phyloP scores from a whole-genome alignment of 2,329 filamentous ascomycete species.

The Botrytis cinerea region DNA sequence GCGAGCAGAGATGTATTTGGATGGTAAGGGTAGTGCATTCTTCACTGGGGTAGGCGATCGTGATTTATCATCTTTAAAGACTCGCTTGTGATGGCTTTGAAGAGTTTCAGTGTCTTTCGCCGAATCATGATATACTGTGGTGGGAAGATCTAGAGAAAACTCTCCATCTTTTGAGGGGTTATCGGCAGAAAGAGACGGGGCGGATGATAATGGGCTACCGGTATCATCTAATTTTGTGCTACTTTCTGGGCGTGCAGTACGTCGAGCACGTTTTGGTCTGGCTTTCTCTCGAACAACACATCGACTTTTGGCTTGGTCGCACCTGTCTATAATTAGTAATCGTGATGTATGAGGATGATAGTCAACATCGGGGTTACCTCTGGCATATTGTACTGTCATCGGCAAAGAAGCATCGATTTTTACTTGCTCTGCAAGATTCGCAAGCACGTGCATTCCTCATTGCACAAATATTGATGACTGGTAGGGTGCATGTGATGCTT shows the following conservation, averaged over 20 bases:
- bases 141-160: conserved; percentile 37
- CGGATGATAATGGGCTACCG: conserved; percentile 1
- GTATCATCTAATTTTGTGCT: neutral
- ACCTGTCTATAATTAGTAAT: conserved; percentile 26
- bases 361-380: conserved; percentile 4
- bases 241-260: conserved; percentile 19
- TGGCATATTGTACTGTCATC: conserved; percentile 33
- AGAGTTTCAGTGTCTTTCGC: conserved; percentile 31
- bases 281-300: conserved; percentile 39
- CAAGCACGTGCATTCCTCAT: conserved; percentile 40
- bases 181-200: neutral
- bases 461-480: conserved; percentile 11
- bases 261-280: conserved; percentile 35
- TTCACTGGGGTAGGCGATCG: conserved; percentile 11
- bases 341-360: neutral
- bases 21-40: neutral
- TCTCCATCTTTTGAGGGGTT: conserved; percentile 25
- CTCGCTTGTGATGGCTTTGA: conserved; percentile 32
- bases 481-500: conserved; percentile 6
- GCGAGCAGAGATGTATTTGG: conserved; percentile 30
- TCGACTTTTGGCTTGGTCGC: conserved; percentile 32
- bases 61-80: conserved; percentile 29
- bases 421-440: conserved; percentile 38
- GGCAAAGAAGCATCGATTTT: conserved; percentile 37
- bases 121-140: conserved; percentile 30